Percentiles rank a stretch among this genome's conserved stretches.
Evolutionary conservation across 805 yeast genomes (phyloP).

Genomic region (Zygotorulaspora florentina): DNA sequence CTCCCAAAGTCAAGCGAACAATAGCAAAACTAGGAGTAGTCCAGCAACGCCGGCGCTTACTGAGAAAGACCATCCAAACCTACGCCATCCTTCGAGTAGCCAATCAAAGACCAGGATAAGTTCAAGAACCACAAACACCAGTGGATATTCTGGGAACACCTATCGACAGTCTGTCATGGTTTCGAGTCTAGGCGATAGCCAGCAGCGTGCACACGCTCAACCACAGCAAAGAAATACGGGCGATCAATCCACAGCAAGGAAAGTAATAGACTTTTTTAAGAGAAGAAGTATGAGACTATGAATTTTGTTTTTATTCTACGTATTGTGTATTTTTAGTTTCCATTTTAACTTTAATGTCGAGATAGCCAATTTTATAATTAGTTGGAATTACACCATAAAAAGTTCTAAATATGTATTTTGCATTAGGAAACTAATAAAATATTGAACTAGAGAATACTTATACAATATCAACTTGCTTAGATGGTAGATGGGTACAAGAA

Average conservation of each 20-base stretch:
- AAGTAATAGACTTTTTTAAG: slow-evolving; percentile 74
- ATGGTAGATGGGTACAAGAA: slow-evolving; percentile 99
- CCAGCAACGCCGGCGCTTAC: not conserved
- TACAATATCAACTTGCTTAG: slow-evolving; percentile 46
- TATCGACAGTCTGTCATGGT: slow-evolving; percentile 15
- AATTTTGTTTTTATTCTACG: not conserved
- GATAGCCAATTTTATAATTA: not conserved
- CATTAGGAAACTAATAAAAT: slow-evolving; percentile 11
- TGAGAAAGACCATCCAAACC: not conserved
- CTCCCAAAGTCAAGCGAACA: not conserved
- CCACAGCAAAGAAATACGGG: slow-evolving; percentile 37
- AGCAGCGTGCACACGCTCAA: not conserved
- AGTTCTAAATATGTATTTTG: slow-evolving; percentile 12
- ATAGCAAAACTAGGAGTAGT: not conserved
- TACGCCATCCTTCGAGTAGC: not conserved
- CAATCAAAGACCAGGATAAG: not conserved
- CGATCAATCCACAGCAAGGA: slow-evolving; percentile 69
- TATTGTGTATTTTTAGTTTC: not conserved
- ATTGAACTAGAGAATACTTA: slow-evolving; percentile 15
- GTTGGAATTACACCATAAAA: slow-evolving; percentile 1
- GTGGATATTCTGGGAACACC: not conserved
- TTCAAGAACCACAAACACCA: not conserved
- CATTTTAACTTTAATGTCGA: not conserved
- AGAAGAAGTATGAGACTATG: slow-evolving; percentile 48
- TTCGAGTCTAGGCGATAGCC: slow-evolving; percentile 6